A percentile compares a stretch with the other conserved stretches of the same genome.
These are phyloP conservation scores for Lachancea fermentati DNA, from an alignment of 805 yeast genomes.

Conservation along the genomic window DNA sequence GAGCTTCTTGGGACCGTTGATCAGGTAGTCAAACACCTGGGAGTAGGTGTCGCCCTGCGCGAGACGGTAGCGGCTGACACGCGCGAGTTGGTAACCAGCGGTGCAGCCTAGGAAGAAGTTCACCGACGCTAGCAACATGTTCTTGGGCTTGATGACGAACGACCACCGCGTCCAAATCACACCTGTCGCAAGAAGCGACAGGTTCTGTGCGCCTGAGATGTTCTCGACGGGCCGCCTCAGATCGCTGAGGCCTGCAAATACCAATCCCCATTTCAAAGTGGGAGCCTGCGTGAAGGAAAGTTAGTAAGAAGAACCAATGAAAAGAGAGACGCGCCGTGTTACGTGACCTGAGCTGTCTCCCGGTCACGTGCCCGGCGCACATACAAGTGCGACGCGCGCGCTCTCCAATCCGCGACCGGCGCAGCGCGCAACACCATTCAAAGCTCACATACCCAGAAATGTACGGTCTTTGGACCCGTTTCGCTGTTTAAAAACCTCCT, in stretches of 20 bases:
- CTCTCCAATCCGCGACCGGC: neutral
- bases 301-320: constrained; percentile 2
- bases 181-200: constrained; percentile 84
- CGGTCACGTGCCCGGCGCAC: constrained; percentile 1
- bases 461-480: constrained; percentile 96
- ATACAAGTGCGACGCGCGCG: neutral
- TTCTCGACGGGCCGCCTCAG: constrained; percentile 86
- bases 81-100: constrained; percentile 74
- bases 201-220: constrained; percentile 64
- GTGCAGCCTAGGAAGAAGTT: constrained; percentile 90
- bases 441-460: constrained; percentile 72
- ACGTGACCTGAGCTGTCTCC: neutral
- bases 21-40: constrained; percentile 54
- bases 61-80: constrained; percentile 65
- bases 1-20: constrained; percentile 38
- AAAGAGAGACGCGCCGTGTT: neutral
- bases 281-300: constrained; percentile 40
- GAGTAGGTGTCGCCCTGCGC: constrained; percentile 54
- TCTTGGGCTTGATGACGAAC: constrained; percentile 84
- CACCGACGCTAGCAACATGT: constrained; percentile 81
- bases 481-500: constrained; percentile 71
- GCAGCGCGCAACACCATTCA: neutral
- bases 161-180: constrained; percentile 99
- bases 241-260: constrained; percentile 86
- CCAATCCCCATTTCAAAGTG: constrained; percentile 76